Conservation (phyloP, 768 basidiomycete genomes). For the Suillus decipiens region DNA sequence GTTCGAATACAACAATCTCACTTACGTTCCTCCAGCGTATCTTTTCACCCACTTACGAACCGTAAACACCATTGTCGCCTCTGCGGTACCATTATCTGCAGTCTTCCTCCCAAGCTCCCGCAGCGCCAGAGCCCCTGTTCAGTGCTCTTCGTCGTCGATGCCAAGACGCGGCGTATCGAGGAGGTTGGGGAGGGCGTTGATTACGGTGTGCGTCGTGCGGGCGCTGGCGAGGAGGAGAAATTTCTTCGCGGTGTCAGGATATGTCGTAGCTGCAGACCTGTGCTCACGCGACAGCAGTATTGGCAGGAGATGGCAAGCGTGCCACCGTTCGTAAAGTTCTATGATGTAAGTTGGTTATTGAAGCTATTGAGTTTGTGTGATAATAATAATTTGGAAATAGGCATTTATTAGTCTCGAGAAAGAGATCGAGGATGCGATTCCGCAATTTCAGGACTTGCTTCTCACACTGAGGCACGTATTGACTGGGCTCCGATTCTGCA, state of each 20-base stretch:
- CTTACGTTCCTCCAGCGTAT: conserved; percentile 41
- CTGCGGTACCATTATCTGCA: conserved; percentile 91
- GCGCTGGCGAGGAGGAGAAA: conserved; percentile 64
- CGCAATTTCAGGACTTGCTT: conserved; percentile 86
- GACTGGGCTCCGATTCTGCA: conserved; percentile 25
- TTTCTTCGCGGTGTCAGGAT: conserved; percentile 88
- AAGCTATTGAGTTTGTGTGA: neutral
- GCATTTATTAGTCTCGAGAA: conserved; percentile 74
- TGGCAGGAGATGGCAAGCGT: conserved; percentile 58
- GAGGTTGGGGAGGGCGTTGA: conserved; percentile 84
- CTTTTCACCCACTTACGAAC: conserved; percentile 88
- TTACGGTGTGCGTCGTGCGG: conserved; percentile 66
- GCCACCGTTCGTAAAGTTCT: conserved; percentile 67
- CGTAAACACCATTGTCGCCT: conserved; percentile 96
- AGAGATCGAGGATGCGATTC: conserved; percentile 87
- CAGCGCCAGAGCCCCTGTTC: conserved; percentile 73
- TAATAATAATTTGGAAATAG: conserved; percentile 33
- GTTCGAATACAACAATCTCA: conserved; percentile 12
- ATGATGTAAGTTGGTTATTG: conserved; percentile 52
- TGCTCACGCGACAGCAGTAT: conserved; percentile 84
- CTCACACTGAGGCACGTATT: conserved; percentile 60
- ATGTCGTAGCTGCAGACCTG: conserved; percentile 80
- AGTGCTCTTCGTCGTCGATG: conserved; percentile 83
- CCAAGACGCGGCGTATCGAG: conserved; percentile 73
- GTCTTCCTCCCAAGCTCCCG: conserved; percentile 75